Conservation (phyloP, 2,329 filamentous ascomycete genomes). For the Metarhizium humberi region DNA sequence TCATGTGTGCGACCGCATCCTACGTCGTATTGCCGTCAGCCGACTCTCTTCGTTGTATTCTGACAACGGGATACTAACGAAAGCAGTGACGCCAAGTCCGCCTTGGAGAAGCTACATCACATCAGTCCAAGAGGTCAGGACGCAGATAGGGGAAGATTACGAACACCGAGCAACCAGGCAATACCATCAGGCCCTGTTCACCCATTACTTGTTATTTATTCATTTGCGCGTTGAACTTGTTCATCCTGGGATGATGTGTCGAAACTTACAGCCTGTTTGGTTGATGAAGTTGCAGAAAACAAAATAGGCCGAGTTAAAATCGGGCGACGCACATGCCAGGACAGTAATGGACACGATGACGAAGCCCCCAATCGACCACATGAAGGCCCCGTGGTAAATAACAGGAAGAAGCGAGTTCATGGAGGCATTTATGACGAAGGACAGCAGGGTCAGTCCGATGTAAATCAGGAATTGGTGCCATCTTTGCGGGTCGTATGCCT, state of each 20-base stretch:
- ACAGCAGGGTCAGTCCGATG: slow-evolving; percentile 17
- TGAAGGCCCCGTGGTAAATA: slow-evolving; percentile 57
- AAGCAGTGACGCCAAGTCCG: slow-evolving; percentile 22
- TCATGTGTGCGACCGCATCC: slow-evolving; percentile 27
- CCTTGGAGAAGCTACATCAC: slow-evolving; percentile 18
- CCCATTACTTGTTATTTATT: not conserved
- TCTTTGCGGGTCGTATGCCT: slow-evolving; percentile 41
- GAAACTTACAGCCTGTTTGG: slow-evolving; percentile 16
- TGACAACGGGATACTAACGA: slow-evolving; percentile 10
- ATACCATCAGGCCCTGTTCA: slow-evolving; percentile 20
- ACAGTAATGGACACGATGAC: slow-evolving; percentile 59
- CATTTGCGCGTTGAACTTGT: no score
- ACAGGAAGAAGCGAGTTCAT: slow-evolving; percentile 20
- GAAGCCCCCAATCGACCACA: slow-evolving; percentile 62
- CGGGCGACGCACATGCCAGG: slow-evolving; percentile 52
- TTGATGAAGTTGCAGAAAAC: slow-evolving; percentile 24
- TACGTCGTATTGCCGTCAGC: not conserved
- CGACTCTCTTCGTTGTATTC: not conserved
- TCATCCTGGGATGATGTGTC: no score
- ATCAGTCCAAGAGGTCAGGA: not conserved
- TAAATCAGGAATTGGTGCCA: slow-evolving; percentile 62
- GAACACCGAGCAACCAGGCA: slow-evolving; percentile 22
- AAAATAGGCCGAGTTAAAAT: slow-evolving; percentile 34
- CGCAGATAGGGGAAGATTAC: not conserved
- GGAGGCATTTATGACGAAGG: slow-evolving; percentile 21